Base-by-base conservation (phyloP, 331 rosid species). In the Erythrophleum ivorense region DNA sequence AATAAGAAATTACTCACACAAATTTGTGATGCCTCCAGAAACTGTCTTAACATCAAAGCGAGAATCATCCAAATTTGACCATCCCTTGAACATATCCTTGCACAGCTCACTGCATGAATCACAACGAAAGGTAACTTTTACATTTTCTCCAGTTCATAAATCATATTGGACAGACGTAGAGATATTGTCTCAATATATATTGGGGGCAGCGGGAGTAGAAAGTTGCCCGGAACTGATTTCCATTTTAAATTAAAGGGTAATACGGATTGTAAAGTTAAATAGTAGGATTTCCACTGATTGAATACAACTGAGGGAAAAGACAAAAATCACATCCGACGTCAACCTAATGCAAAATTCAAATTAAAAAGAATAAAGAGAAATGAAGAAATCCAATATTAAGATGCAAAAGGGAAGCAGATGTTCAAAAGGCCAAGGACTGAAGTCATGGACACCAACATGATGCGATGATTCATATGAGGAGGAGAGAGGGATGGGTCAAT, bases 1-100 rank as follows among this genome's bases (percentile, higher is more conserved):
- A 82, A 46, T 14, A 29, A 41, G 49, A 41, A 79, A 78, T 45
- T 31, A 85, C 99, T 89, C 81, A 95, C 99, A 82, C 62, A 87
- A 84, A 91, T 96, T 96, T 19, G 99, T 96, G 76, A 93, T 96
- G 79, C 98, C 99, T 34, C 97, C 99, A 2, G 98, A 91, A 69
- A 96, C 91, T 9, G 84, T 91, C 84, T 90, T 91, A 65, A 93
- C 84, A 19, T 74, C 33, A 89, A 93, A 96, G 82, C 88, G 50
- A 55, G 95, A 96, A 60, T 82, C 87, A 33, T 84, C 92, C 80
- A 96, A 84, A 53, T 87, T 84, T 40, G 97, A 91, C 99, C 99
- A 96, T 10, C 75, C 71, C 85, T 88, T 79, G 82, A 96, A 92
- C 88, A 93, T 85, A 62, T 93, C 97, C 91, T 93, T 92, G 86